Percentiles rank a stretch among this genome's conserved stretches.
Evolutionary conservation across 202 grass and related monocot genomes (phyloP).

Genomic region (Hordeum pubiflorum): DNA sequence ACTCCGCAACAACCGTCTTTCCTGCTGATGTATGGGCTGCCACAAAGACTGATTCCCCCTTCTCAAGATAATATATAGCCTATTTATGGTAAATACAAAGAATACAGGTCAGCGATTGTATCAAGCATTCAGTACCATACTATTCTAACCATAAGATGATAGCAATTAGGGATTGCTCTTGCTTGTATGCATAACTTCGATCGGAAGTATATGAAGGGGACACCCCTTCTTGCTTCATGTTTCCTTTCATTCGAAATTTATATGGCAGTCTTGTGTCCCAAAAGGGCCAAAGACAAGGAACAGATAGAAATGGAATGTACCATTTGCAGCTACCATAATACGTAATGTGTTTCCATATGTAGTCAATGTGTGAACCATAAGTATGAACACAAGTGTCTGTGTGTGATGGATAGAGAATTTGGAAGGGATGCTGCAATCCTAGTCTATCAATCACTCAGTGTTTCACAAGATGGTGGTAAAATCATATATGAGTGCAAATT

Average conservation of each 20-base stretch:
- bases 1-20: constrained; percentile 96
- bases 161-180: background rate
- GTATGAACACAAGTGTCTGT: background rate
- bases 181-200: background rate
- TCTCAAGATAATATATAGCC: constrained; percentile 97
- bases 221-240: background rate
- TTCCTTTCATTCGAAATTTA: constrained; percentile 8
- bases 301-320: background rate
- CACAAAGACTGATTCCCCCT: constrained; percentile 88
- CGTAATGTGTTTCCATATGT: background rate
- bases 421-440: background rate
- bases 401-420: background rate
- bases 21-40: constrained; percentile 98
- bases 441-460: background rate
- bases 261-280: background rate
- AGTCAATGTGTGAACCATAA: background rate
- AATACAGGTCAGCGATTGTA: constrained; percentile 21
- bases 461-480: background rate
- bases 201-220: background rate
- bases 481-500: background rate
- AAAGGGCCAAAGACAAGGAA: background rate
- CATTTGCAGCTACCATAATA: background rate
- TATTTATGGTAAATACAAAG: constrained; percentile 30
- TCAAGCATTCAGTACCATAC: constrained; percentile 14
- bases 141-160: constrained; percentile 3